Evolutionary conservation across 257 asterid species (phyloP).

Genomic region (Osmanthus fragrans): DNA sequence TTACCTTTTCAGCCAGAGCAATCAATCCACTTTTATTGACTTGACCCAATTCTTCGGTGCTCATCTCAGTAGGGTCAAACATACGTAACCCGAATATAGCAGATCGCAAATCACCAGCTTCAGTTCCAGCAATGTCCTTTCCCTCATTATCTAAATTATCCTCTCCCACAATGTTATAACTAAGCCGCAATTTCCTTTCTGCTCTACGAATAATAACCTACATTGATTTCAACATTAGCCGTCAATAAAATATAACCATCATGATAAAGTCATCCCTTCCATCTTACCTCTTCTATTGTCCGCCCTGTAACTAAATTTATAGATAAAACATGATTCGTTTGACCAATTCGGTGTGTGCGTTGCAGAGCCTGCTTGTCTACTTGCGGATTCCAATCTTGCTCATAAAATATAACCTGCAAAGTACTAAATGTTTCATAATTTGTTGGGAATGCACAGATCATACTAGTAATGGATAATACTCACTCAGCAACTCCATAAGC

Average conservation of each 20-base stretch:
- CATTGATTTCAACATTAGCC: conserved; percentile 32
- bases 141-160: conserved; percentile 50
- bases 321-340: conserved; percentile 72
- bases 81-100: conserved; percentile 73
- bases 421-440: conserved; percentile 9
- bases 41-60: conserved; percentile 46
- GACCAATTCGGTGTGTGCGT: conserved; percentile 98
- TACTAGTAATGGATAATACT: neutral
- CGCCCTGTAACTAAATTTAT: conserved; percentile 75
- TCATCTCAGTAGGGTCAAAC: conserved; percentile 64
- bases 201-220: conserved; percentile 93
- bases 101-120: conserved; percentile 76
- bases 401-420: conserved; percentile 85
- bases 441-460: conserved; percentile 17
- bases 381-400: conserved; percentile 99
- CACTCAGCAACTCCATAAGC: conserved; percentile 11
- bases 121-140: conserved; percentile 52
- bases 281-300: conserved; percentile 85
- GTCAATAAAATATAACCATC: conserved; percentile 14
- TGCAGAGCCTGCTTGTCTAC: conserved; percentile 98
- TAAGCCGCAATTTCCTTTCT: conserved; percentile 77
- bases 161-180: conserved; percentile 82
- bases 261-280: neutral
- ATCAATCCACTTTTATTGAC: conserved; percentile 43
- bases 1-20: conserved; percentile 62